Percentiles rank a stretch among this genome's conserved stretches.
phyloP scores from a whole-genome alignment of 169 alveolate species.

The Plasmodium relictum region DNA sequence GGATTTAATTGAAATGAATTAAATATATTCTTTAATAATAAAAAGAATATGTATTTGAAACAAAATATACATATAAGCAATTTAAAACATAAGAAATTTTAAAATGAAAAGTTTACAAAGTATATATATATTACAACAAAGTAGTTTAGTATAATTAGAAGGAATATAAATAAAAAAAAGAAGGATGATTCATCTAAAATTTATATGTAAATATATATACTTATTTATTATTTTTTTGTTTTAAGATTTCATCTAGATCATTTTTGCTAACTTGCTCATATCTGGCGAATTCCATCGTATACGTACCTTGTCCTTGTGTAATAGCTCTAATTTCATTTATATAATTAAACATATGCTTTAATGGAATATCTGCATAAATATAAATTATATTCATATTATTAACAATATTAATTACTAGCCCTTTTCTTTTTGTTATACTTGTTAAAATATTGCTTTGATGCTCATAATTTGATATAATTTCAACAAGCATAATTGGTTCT shows the following conservation, averaged over 20 bases:
- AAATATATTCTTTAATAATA: too few relatives aligned
- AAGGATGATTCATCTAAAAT: too few relatives aligned
- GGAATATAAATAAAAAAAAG: too few relatives aligned
- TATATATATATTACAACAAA: too few relatives aligned
- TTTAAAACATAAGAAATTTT: too few relatives aligned
- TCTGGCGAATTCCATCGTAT: slow-evolving; percentile 92
- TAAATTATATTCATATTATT: slow-evolving; percentile 87
- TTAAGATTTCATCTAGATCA: slow-evolving; percentile 85
- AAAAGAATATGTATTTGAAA: too few relatives aligned
- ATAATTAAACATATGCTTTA: slow-evolving; percentile 95
- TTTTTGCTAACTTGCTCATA: slow-evolving; percentile 86
- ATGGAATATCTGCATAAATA: slow-evolving; percentile 94
- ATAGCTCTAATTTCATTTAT: slow-evolving; percentile 94
- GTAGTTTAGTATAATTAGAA: too few relatives aligned
- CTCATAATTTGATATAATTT: slow-evolving; percentile 92
- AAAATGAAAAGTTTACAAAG: too few relatives aligned
- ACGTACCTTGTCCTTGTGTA: slow-evolving; percentile 96
- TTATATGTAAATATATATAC: background rate
- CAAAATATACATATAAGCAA: too few relatives aligned
- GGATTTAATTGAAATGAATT: too few relatives aligned
- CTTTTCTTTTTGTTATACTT: slow-evolving; percentile 92
- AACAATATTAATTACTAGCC: slow-evolving; percentile 91
- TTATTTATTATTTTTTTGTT: slow-evolving; percentile 59
- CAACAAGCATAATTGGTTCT: slow-evolving; percentile 96
- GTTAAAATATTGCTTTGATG: slow-evolving; percentile 89